Percentiles rank a stretch among this genome's conserved stretches.
Conservation (phyloP, 129 eudicot genomes). For the Calendula officinalis region DNA sequence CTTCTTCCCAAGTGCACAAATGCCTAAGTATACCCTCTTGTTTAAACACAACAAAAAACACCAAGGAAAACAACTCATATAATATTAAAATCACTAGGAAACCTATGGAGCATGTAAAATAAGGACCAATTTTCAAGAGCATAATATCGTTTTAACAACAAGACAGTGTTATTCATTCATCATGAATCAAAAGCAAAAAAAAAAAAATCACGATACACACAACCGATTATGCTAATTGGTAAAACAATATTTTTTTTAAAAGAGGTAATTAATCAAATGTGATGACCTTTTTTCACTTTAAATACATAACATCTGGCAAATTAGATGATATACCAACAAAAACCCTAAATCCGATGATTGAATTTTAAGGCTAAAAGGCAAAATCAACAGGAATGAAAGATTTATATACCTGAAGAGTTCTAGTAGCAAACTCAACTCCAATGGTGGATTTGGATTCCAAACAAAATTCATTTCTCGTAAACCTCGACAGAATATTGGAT, state of each 20-base stretch:
- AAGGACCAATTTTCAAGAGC: background rate
- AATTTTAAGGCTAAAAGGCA: background rate
- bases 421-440: slow-evolving; percentile 42
- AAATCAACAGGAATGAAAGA: background rate
- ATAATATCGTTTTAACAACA: background rate
- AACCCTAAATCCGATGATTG: background rate
- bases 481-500: slow-evolving; percentile 38
- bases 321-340: slow-evolving; percentile 11
- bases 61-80: slow-evolving; percentile 4
- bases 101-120: slow-evolving; percentile 1
- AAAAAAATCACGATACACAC: too few relatives aligned
- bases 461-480: slow-evolving; percentile 40
- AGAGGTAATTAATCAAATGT: too few relatives aligned
- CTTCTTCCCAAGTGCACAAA: too few relatives aligned
- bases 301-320: slow-evolving; percentile 1
- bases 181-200: too few relatives aligned
- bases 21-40: background rate
- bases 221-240: too few relatives aligned
- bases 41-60: background rate
- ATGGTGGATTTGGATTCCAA: slow-evolving; percentile 41
- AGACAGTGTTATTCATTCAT: background rate
- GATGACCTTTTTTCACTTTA: background rate
- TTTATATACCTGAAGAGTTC: slow-evolving; percentile 32
- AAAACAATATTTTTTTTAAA: too few relatives aligned
- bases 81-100: background rate